phyloP scores from a whole-genome alignment of 371 early-diverging fungal genomes.

The Basidiobolus meristosporus region DNA sequence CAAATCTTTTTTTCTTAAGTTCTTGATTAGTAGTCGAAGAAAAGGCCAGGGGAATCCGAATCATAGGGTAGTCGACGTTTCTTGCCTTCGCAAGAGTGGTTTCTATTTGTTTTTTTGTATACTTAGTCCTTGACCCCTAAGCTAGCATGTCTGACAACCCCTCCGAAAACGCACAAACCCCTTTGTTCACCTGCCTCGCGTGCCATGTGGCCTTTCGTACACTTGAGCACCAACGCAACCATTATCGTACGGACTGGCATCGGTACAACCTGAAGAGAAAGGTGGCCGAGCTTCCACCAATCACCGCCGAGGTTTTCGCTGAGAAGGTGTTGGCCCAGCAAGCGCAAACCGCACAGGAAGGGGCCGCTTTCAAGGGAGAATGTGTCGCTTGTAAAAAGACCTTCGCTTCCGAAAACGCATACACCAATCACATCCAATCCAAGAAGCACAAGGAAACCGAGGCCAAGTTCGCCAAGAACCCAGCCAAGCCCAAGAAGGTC shows the following conservation, averaged over 20 bases:
- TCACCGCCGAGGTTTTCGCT: constrained; percentile 60
- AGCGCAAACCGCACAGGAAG: too few species aligned
- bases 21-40: too few species aligned
- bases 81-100: too few species aligned
- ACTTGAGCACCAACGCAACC: constrained; percentile 69
- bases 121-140: too few species aligned
- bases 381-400: too few species aligned
- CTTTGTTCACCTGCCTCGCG: constrained; percentile 46
- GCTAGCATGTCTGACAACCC: too few species aligned
- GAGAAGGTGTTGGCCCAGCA: constrained; percentile 38
- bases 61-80: too few species aligned
- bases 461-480: constrained; percentile 15
- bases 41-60: too few species aligned
- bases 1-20: too few species aligned
- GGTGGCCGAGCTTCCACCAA: constrained; percentile 67
- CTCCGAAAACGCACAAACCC: constrained; percentile 11
- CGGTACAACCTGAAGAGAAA: constrained; percentile 92
- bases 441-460: constrained; percentile 82
- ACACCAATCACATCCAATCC: constrained; percentile 66
- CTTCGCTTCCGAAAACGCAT: constrained; percentile 40
- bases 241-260: constrained; percentile 93
- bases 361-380: too few species aligned
- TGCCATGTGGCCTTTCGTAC: constrained; percentile 75
- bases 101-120: too few species aligned
- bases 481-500: constrained; percentile 11